Base-by-base conservation (phyloP, 1,139 yeast species). In the Dujonia santamariae region DNA sequence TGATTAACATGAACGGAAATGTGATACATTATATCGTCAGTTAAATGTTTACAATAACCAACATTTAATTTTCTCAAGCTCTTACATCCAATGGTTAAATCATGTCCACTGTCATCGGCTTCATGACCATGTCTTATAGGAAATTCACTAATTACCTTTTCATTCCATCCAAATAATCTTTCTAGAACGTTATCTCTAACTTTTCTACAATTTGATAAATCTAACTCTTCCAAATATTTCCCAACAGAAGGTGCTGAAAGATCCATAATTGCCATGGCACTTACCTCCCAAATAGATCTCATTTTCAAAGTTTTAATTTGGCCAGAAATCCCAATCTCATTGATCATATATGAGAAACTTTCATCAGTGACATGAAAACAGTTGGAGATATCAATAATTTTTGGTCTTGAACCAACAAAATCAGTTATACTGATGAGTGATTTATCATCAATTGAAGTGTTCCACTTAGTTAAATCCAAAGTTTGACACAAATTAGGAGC, bases 181-280 rank as follows among this genome's bases (percentile, higher is more conserved):
- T 80, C 82, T 26, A 83, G 58, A 2, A 83, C 87, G 44, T 75
- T 78, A 51, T 84, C 92, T 34, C 80, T 65, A 3, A 83, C 87
- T 46, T 80, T 81, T 23, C 88, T 63, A 50, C 92, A 84, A 53
- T 84, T 83, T 4, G 85, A 72, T 30, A 84, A 59, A 50, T 83
- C 87, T 19, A 84, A 63, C 39, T 74, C 80, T 39, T 71, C 75
- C 29, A 84, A 56, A 42, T 68, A 60, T 31, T 68, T 63, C 2
- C 88, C 88, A 26, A 80, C 78, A 42, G 75, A 71, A 0, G 83
- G 82, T 2, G 75, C 80, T 1, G 86, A 72, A 32, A 84, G 56
- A 51, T 84, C 92, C 85, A 83, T 80, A 17, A 84, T 79, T 4
- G 90, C 85, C 85, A 80, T 78, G 3, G 87, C 85, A 42, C 83